Percentiles rank a stretch among this genome's conserved stretches.
Evolutionary conservation across 169 alveolate genomes (phyloP).

Genomic region (Cryptosporidium sp.): DNA sequence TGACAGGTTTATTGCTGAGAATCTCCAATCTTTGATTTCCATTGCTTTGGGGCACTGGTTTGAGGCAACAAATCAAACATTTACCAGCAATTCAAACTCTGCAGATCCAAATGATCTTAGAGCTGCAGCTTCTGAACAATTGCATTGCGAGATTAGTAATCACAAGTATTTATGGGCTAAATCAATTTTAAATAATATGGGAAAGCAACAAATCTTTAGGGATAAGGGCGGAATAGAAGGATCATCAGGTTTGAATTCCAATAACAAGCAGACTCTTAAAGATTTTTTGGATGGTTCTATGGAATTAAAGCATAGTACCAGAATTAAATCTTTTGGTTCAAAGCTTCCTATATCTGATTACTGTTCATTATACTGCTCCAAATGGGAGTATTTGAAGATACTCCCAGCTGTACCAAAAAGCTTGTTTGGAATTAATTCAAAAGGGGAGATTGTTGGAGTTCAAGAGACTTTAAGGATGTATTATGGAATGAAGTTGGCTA

Average conservation of each 20-base stretch:
- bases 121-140: conserved; percentile 29
- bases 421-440: conserved; percentile 5
- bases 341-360: background rate
- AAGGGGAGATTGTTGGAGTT: conserved; percentile 30
- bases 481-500: conserved; percentile 77
- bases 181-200: background rate
- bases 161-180: conserved; percentile 20
- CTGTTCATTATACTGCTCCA: conserved; percentile 9
- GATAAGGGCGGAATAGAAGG: background rate
- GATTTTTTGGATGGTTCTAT: conserved; percentile 29
- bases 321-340: conserved; percentile 4
- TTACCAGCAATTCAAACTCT: conserved; percentile 9
- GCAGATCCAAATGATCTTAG: conserved; percentile 52
- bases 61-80: conserved; percentile 73
- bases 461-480: conserved; percentile 28
- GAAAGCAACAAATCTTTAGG: background rate
- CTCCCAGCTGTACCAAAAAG: background rate
- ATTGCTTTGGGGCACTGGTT: conserved; percentile 81
- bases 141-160: conserved; percentile 26
- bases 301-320: conserved; percentile 35
- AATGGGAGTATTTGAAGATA: conserved; percentile 58
- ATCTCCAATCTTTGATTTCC: conserved; percentile 77
- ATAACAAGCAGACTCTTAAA: background rate
- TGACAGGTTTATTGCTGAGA: conserved; percentile 77
- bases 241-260: background rate